Conservation (phyloP, 73 alveolate species). For the Stentor coeruleus region DNA sequence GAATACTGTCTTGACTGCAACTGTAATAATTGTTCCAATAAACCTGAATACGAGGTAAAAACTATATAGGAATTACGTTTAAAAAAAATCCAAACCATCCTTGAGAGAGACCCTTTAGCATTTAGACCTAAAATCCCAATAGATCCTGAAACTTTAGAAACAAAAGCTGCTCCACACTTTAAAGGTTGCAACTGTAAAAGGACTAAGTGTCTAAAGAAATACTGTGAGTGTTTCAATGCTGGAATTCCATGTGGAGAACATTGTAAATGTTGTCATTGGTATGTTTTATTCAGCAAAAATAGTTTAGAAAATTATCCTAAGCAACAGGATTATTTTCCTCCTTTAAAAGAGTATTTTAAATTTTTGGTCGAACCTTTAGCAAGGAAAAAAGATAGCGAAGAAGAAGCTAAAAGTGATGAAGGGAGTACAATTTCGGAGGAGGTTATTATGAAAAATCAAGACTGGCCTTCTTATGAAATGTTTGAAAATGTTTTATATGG, state of each 20-base stretch:
- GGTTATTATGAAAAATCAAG: no score
- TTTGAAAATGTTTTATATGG: no score
- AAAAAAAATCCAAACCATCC: conserved; percentile 19
- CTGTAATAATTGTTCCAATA: conserved; percentile 30
- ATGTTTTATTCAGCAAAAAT: no score
- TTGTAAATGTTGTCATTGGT: conserved; percentile 84
- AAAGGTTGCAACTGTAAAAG: conserved; percentile 88
- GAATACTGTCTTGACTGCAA: conserved; percentile 30
- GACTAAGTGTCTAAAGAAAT: conserved; percentile 83
- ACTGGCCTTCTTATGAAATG: no score
- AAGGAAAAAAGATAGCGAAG: no score
- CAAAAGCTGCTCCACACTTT: conserved; percentile 32
- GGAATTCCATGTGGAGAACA: conserved; percentile 66
- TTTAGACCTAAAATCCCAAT: conserved; percentile 29
- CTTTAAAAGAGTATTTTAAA: no score
- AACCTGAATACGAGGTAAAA: conserved; percentile 2
- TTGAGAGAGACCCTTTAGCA: conserved; percentile 17
- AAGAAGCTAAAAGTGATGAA: no score
- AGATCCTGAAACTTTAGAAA: not conserved
- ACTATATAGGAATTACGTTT: not conserved
- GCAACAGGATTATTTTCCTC: no score
- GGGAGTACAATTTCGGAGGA: no score
- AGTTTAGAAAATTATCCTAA: no score
- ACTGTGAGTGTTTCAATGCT: conserved; percentile 86
- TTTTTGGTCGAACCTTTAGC: no score